phyloP scores from a whole-genome alignment of 371 early-diverging fungal genomes.

The Sporodiniella umbellata region DNA sequence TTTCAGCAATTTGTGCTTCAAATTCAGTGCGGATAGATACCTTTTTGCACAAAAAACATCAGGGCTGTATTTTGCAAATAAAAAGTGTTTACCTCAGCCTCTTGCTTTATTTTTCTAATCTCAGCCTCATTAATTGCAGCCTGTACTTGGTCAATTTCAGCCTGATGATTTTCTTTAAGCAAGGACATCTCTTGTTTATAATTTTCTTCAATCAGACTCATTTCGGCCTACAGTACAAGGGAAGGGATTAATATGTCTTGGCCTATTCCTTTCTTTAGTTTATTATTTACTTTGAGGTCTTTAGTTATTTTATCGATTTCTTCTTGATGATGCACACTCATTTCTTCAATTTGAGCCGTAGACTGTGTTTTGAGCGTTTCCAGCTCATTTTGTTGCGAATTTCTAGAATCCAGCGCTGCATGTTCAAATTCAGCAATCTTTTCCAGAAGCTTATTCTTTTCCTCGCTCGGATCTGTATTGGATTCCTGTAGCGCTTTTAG shows the following conservation, averaged over 20 bases:
- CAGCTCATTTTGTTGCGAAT: constrained; percentile 11
- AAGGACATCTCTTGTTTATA: constrained; percentile 11
- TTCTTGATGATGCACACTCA: constrained; percentile 5
- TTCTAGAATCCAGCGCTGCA: constrained; percentile 3
- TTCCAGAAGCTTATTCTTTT: constrained; percentile 12
- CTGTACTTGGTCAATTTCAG: constrained; percentile 18
- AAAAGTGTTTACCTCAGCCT: constrained; percentile 17
- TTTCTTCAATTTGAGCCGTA: constrained; percentile 11
- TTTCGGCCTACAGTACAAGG: constrained; percentile 22
- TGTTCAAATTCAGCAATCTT: constrained; percentile 19
- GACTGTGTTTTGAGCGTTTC: constrained; percentile 7
- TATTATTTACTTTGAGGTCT: constrained; percentile 9
- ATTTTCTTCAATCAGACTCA: constrained; percentile 4
- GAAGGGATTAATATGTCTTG: too few species aligned
- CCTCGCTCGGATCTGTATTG: constrained; percentile 10
- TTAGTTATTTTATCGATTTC: constrained; percentile 7
- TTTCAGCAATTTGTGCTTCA: constrained; percentile 10
- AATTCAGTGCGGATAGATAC: constrained; percentile 4
- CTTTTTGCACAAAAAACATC: not conserved
- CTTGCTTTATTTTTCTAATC: constrained; percentile 10
- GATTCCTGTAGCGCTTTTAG: constrained; percentile 13
- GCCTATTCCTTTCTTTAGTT: too few species aligned
- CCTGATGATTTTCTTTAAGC: constrained; percentile 6
- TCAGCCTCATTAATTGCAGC: constrained; percentile 16
- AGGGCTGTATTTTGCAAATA: not conserved